Percentiles rank a stretch among this genome's conserved stretches.
Evolutionary conservation across 2,329 filamentous ascomycete genomes (phyloP).

Genomic region (Taxawa tesnikishii): DNA sequence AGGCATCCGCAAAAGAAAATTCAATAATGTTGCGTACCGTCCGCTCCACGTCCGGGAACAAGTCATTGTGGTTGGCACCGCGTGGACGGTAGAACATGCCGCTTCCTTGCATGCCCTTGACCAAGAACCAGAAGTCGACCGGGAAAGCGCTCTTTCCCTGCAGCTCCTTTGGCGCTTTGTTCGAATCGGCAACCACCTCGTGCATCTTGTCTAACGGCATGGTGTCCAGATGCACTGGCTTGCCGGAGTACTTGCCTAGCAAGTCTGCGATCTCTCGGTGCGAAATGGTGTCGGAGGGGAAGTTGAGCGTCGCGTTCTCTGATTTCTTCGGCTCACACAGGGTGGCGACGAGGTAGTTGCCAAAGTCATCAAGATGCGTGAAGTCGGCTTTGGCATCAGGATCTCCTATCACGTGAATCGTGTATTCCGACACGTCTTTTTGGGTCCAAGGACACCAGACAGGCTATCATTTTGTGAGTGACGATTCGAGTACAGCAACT

Average conservation of each 20-base stretch:
- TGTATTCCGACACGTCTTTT: slow-evolving; percentile 10
- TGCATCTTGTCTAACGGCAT: slow-evolving; percentile 11
- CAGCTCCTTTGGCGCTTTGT: slow-evolving; percentile 9
- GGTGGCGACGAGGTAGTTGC: slow-evolving; percentile 14
- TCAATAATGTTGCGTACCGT: no score
- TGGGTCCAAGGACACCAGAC: slow-evolving; percentile 17
- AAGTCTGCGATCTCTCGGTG: slow-evolving; percentile 12
- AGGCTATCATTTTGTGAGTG: no score
- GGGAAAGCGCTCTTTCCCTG: slow-evolving; percentile 10
- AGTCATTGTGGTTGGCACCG: slow-evolving; percentile 12
- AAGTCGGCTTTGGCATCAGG: slow-evolving; percentile 14
- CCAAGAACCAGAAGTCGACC: slow-evolving; percentile 15
- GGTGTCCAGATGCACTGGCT: slow-evolving; percentile 1
- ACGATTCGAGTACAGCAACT: no score
- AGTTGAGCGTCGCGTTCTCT: slow-evolving; percentile 14
- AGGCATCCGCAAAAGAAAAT: no score
- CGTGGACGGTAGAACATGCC: slow-evolving; percentile 12
- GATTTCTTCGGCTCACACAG: slow-evolving; percentile 13
- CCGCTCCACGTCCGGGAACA: slow-evolving; percentile 7
- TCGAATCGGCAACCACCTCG: slow-evolving; percentile 7
- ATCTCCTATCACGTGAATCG: slow-evolving; percentile 14
- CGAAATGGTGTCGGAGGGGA: slow-evolving; percentile 15
- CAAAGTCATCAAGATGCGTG: slow-evolving; percentile 16
- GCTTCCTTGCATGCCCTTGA: slow-evolving; percentile 13
- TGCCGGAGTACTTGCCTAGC: slow-evolving; percentile 1